Evolutionary conservation across 1,284 basidiomycete genomes (phyloP).

Genomic region (Cutaneotrichosporon sp.): DNA sequence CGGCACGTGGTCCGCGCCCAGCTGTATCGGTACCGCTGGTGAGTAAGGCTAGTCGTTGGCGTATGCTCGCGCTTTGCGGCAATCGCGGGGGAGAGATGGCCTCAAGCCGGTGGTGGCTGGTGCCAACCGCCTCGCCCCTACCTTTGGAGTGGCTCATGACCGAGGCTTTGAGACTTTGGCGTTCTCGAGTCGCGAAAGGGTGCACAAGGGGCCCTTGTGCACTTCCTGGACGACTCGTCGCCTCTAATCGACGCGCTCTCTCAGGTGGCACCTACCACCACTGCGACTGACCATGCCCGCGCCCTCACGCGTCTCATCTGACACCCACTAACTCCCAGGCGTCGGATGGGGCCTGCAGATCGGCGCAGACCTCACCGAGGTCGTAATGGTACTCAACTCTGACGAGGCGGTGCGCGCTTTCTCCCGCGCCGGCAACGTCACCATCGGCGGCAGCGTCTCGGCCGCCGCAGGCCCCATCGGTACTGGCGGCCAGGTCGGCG

Average conservation of each 20-base stretch:
- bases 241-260: not conserved
- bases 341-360: conserved; percentile 95
- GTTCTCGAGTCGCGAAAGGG: no score
- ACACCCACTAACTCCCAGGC: conserved; percentile 12
- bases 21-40: conserved; percentile 94
- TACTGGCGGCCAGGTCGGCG: conserved; percentile 85
- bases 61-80: no score
- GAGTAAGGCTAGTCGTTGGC: not conserved
- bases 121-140: no score
- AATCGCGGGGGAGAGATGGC: no score
- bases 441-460: conserved; percentile 77
- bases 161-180: no score
- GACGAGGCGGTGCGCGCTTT: conserved; percentile 95
- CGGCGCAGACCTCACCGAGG: conserved; percentile 62
- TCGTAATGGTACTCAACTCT: conserved; percentile 85
- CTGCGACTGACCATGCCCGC: not conserved
- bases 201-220: no score
- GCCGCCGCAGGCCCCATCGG: conserved; percentile 89
- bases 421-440: conserved; percentile 90
- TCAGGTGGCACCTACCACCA: not conserved
- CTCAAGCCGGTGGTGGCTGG: no score
- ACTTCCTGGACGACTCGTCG: no score
- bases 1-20: conserved; percentile 95
- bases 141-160: no score
- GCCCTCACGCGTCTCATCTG: not conserved